phyloP scores from a whole-genome alignment of 257 asterid genomes.

The Solanum paucissectum region DNA sequence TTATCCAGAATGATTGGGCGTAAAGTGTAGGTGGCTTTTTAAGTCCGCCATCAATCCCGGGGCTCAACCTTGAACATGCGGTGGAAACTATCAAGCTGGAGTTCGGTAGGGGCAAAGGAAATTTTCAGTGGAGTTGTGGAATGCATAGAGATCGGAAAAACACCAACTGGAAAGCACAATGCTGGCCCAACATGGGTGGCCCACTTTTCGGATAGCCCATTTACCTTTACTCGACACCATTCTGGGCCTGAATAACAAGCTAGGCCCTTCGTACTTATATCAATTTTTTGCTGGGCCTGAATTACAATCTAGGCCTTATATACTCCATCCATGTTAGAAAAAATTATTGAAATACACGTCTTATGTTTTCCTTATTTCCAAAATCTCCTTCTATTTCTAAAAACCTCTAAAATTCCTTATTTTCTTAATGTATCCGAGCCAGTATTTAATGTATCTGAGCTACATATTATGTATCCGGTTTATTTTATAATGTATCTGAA shows the following conservation, averaged over 20 bases:
- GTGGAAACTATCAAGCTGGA: not conserved
- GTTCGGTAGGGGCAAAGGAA: fast-evolving
- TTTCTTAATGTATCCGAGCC: too few relatives aligned
- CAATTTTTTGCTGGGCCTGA: not conserved
- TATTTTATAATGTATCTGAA: too few relatives aligned
- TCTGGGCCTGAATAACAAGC: not conserved
- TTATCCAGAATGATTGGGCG: not conserved
- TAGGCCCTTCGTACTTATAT: not conserved
- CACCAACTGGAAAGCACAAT: too few relatives aligned
- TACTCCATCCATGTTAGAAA: not conserved
- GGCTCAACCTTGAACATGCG: not conserved
- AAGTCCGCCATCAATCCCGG: not conserved
- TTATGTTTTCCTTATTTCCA: too few relatives aligned
- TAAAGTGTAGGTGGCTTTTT: not conserved
- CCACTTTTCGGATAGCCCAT: not conserved
- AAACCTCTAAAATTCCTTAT: too few relatives aligned
- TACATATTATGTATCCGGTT: too few relatives aligned
- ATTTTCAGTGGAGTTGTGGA: too few relatives aligned
- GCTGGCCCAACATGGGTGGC: too few relatives aligned
- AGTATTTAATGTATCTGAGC: too few relatives aligned
- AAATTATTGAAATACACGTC: too few relatives aligned
- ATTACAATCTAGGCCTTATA: not conserved
- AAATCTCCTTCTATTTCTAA: too few relatives aligned
- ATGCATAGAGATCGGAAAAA: too few relatives aligned
- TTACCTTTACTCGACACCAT: not conserved